Percentiles rank a stretch among this genome's conserved stretches.
phyloP scores from a whole-genome alignment of 2,329 filamentous ascomycete genomes.

The Dactylellina sp. region DNA sequence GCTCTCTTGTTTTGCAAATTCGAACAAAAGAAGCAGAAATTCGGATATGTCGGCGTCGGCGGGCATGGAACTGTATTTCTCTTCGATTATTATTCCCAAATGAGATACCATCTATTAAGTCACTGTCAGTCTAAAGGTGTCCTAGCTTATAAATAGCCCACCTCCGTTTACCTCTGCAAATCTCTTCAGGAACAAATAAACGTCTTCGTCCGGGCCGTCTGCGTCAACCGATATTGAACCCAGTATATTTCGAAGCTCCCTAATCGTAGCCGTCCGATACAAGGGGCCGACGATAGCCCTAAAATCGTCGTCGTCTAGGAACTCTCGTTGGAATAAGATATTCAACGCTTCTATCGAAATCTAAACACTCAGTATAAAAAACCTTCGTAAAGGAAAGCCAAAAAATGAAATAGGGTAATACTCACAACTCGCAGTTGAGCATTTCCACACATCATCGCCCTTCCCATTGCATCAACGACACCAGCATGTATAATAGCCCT shows the following conservation, averaged over 20 bases:
- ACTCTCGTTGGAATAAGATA: constrained; percentile 79
- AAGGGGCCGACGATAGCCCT: constrained; percentile 80
- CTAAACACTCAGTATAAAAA: constrained; percentile 65
- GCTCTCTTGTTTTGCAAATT: constrained; percentile 84
- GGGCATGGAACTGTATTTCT: constrained; percentile 77
- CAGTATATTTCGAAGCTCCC: constrained; percentile 78
- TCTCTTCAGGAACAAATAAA: constrained; percentile 92
- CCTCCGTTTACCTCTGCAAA: constrained; percentile 80
- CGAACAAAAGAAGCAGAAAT: constrained; percentile 82
- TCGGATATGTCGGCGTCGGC: constrained; percentile 75
- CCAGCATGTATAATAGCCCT: constrained; percentile 76
- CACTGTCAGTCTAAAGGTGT: constrained; percentile 16
- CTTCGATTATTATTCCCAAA: constrained; percentile 84
- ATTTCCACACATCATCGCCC: constrained; percentile 76
- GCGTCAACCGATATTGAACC: constrained; percentile 83
- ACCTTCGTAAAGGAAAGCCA: background rate
- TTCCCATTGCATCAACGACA: constrained; percentile 77
- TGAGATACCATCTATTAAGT: constrained; percentile 79
- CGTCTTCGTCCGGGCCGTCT: constrained; percentile 87
- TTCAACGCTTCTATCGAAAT: constrained; percentile 85
- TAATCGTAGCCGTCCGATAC: constrained; percentile 78
- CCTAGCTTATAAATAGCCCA: too few species aligned
- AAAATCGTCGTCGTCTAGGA: constrained; percentile 82
- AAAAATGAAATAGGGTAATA: constrained; percentile 27
- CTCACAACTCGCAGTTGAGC: constrained; percentile 79